These are phyloP conservation scores for Irpex sp. DNA, from an alignment of 1,284 basidiomycete genomes.

Conservation along the genomic window DNA sequence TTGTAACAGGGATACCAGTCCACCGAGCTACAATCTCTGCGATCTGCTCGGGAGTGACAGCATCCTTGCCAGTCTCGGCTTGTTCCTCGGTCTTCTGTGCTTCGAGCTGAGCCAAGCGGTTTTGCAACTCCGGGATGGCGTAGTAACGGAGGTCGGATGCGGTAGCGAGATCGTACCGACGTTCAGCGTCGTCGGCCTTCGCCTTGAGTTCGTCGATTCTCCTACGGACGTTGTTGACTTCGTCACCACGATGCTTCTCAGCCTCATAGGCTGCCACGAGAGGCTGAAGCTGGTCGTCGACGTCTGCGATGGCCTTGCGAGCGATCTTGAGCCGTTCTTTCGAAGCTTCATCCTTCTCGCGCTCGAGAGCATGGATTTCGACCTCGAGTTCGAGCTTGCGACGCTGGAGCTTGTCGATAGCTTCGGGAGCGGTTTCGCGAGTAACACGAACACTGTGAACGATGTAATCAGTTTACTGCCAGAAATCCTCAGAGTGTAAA, in stretches of 20 bases:
- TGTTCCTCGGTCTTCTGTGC: slow-evolving; percentile 75
- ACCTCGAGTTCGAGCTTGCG: slow-evolving; percentile 92
- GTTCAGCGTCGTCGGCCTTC: slow-evolving; percentile 94
- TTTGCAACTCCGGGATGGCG: slow-evolving; percentile 90
- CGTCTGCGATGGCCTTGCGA: slow-evolving; percentile 78
- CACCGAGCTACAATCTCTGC: slow-evolving; percentile 87
- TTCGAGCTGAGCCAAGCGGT: slow-evolving; percentile 71
- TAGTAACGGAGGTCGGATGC: slow-evolving; percentile 92
- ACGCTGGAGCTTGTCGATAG: slow-evolving; percentile 92
- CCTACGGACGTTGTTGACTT: slow-evolving; percentile 77
- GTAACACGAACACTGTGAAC: slow-evolving; percentile 78
- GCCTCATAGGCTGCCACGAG: slow-evolving; percentile 88
- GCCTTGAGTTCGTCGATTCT: slow-evolving; percentile 91
- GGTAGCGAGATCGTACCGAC: slow-evolving; percentile 80
- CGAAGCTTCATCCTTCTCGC: slow-evolving; percentile 89
- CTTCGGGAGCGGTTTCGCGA: slow-evolving; percentile 93
- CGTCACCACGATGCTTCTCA: slow-evolving; percentile 84
- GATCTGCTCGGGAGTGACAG: slow-evolving; percentile 88
- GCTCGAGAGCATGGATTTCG: slow-evolving; percentile 92
- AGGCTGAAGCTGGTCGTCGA: slow-evolving; percentile 90
- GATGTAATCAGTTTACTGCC: slow-evolving; percentile 13
- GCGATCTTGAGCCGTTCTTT: slow-evolving; percentile 84
- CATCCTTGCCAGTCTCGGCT: slow-evolving; percentile 56
- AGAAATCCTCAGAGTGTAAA: background rate
- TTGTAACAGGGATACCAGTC: slow-evolving; percentile 90